Base-by-base conservation (phyloP, 2,329 filamentous ascomycete species). In the Gnomoniopsis sp. region DNA sequence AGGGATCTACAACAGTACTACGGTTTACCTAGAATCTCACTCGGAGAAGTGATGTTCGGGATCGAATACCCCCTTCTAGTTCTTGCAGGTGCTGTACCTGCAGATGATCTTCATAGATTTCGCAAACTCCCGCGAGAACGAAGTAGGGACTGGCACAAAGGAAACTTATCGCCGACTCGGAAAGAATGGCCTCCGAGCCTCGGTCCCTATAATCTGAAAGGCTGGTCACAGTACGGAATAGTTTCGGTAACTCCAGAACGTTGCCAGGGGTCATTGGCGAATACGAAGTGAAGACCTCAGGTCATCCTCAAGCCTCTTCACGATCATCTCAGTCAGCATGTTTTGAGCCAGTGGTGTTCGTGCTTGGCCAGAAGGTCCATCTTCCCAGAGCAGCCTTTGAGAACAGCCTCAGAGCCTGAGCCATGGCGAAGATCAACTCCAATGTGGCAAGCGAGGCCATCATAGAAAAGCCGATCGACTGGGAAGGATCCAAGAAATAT, bases 191-290 rank as follows among this genome's bases (percentile, higher is more conserved):
- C 80, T 89, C 15, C 80, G 79, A 55, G 76, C 88, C 47, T 88
- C 85, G 0, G 79, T 82, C 52, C 82, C 87, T 44, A 85, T 89
- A 57, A 4, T 8, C 26, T 30, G 4, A 30, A 30, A 30, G 8
- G 75, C 89, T 43, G 87, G 87, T 0, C 79, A 79, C 60, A 88
- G 88, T 86, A n/a, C n/a, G n/a, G n/a, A n/a, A n/a, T n/a, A 81
- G 77, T 66, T 83, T 86, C 60, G 86, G 86, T 22, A 74, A 78
- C 60, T 68, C 74, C 1, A 70, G 77, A 44, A 81, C 79, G 68
- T 74, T 80, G 56, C 67, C 73, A 4, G 88, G 84, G 83, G 79
- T 80, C n/a, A 65, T 86, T 51, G 75, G 81, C 41, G 84, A 87
- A 67, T 82, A 79, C 17, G 77, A 82, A 64, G 78, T 81, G 57